Evolutionary conservation across 306 rosid genomes (phyloP).

Genomic region (Abrus precatorius): DNA sequence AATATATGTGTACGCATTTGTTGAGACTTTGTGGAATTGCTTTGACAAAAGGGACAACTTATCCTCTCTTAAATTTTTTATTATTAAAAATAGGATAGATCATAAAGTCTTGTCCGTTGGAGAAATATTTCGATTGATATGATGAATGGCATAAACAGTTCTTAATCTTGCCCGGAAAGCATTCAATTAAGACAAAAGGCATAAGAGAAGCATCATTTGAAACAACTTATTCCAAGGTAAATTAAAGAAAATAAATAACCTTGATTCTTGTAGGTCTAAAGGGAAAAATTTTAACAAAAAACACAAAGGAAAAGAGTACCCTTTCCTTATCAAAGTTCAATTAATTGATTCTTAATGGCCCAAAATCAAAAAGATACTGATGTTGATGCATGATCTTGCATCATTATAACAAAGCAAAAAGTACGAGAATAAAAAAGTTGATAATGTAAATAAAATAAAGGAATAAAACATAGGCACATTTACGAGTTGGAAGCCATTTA

Average conservation of each 20-base stretch:
- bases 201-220: conserved; percentile 33
- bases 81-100: not conserved
- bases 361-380: conserved; percentile 47
- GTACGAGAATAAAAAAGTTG: conserved; percentile 51
- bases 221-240: conserved; percentile 24
- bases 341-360: conserved; percentile 47
- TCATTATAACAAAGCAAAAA: conserved; percentile 55
- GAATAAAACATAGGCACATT: conserved; percentile 51
- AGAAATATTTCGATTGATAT: conserved; percentile 33
- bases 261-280: conserved; percentile 40
- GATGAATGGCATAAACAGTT: conserved; percentile 1
- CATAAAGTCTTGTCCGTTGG: not conserved
- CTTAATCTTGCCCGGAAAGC: conserved; percentile 21
- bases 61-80: not conserved
- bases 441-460: conserved; percentile 45
- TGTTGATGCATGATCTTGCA: conserved; percentile 60
- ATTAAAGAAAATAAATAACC: conserved; percentile 22
- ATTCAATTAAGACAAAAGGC: conserved; percentile 21
- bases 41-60: not conserved
- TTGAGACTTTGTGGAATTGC: conserved; percentile 1
- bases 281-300: not conserved
- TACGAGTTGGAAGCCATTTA: conserved; percentile 58
- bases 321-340: conserved; percentile 43
- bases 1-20: not conserved
- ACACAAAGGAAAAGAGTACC: conserved; percentile 44